These are phyloP conservation scores for Candida sonorensis DNA, from an alignment of 805 yeast species.

Conservation along the genomic window DNA sequence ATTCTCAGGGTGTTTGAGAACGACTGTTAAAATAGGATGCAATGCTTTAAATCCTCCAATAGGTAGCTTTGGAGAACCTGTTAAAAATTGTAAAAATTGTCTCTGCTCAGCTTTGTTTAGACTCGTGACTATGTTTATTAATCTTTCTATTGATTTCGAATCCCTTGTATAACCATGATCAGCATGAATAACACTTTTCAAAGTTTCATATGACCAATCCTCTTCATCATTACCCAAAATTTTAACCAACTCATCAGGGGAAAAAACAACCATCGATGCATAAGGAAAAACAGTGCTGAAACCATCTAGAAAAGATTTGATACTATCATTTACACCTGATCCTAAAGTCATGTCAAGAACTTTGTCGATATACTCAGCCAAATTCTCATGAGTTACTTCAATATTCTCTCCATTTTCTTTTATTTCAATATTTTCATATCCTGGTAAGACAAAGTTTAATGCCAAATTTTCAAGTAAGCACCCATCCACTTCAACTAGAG, in stretches of 20 bases:
- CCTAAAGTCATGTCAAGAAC: constrained; percentile 56
- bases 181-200: constrained; percentile 59
- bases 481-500: constrained; percentile 13
- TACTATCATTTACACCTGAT: constrained; percentile 57
- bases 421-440: constrained; percentile 55
- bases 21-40: constrained; percentile 81
- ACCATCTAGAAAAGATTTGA: constrained; percentile 67
- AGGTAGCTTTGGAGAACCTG: constrained; percentile 91
- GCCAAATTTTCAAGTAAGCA: constrained; percentile 46
- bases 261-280: constrained; percentile 59
- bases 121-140: constrained; percentile 55
- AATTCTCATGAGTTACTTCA: constrained; percentile 44
- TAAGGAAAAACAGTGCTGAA: constrained; percentile 81
- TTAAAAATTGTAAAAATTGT: constrained; percentile 74
- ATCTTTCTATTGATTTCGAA: constrained; percentile 51
- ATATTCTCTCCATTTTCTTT: constrained; percentile 47
- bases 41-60: constrained; percentile 86
- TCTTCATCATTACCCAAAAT: constrained; percentile 76
- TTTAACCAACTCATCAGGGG: constrained; percentile 64
- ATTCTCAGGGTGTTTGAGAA: constrained; percentile 72
- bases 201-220: constrained; percentile 73
- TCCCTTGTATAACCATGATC: constrained; percentile 85
- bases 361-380: constrained; percentile 47
- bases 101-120: constrained; percentile 55
- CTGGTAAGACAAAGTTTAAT: constrained; percentile 71